Conservation (phyloP, 306 rosid species). For the Lablab purpureus region DNA sequence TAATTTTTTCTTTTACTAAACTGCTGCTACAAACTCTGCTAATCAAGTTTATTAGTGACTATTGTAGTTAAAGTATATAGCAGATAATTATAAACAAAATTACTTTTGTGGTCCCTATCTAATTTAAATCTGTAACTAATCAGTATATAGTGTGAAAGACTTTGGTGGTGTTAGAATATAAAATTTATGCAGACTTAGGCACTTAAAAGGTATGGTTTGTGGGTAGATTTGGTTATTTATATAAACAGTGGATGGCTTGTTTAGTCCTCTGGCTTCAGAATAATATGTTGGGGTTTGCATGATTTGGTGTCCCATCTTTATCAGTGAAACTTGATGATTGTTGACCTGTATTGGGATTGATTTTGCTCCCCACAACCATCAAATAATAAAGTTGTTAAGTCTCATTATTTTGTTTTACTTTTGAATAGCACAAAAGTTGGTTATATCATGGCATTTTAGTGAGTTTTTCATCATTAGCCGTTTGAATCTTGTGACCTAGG, state of each 20-base stretch:
- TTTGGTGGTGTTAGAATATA: neutral
- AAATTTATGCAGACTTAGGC: neutral
- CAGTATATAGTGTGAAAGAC: neutral
- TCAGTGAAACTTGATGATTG: slow-evolving; percentile 74
- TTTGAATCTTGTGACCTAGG: slow-evolving; percentile 66
- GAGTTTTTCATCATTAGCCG: slow-evolving; percentile 84
- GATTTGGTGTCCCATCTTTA: slow-evolving; percentile 68
- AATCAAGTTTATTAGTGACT: neutral
- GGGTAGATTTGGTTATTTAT: neutral
- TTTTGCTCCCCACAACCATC: slow-evolving; percentile 90
- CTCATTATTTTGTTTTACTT: slow-evolving; percentile 78
- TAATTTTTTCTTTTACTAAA: no score
- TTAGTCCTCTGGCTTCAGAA: neutral
- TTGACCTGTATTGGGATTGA: slow-evolving; percentile 73
- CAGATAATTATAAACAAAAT: no score
- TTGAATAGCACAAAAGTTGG: slow-evolving; percentile 71
- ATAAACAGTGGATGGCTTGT: neutral
- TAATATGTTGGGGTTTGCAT: slow-evolving; percentile 48
- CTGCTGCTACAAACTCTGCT: neutral
- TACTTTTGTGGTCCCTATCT: no score
- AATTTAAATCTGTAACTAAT: no score
- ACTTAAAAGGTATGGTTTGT: neutral
- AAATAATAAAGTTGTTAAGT: slow-evolving; percentile 63
- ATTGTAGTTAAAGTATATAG: no score
- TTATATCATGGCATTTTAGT: slow-evolving; percentile 78